A percentile compares a stretch with the other conserved stretches of the same genome.
Evolutionary conservation across 2,329 filamentous ascomycete species (phyloP).

Genomic region (Beauveria brongniartii): DNA sequence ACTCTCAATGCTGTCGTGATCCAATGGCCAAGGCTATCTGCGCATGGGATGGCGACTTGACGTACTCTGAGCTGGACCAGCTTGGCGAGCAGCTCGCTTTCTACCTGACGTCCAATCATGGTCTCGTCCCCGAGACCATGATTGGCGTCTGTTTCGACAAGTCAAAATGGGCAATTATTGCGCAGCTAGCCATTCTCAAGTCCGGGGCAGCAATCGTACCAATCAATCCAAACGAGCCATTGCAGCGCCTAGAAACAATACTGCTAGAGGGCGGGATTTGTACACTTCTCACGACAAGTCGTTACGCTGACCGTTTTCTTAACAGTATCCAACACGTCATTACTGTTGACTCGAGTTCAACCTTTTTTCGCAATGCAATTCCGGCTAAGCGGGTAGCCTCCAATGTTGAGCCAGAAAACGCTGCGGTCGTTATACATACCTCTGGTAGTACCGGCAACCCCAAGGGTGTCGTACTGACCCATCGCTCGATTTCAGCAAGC

Average conservation of each 20-base stretch:
- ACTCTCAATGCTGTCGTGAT: not conserved
- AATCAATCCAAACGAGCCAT: not conserved
- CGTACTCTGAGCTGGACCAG: constrained; percentile 10
- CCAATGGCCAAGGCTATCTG: not conserved
- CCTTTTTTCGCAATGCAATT: not conserved
- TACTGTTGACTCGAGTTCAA: not conserved
- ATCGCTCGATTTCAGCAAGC: not conserved
- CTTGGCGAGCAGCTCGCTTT: not conserved
- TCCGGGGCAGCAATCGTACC: constrained; percentile 7
- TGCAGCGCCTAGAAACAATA: not conserved
- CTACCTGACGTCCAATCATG: not conserved
- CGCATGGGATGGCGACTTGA: constrained; percentile 13
- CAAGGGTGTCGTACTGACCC: constrained; percentile 10
- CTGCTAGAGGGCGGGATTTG: not conserved
- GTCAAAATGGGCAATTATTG: constrained; percentile 2
- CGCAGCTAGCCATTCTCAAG: constrained; percentile 8
- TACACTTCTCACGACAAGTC: not conserved
- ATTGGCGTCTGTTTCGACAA: constrained; percentile 8
- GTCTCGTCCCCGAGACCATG: not conserved
- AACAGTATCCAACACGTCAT: not conserved
- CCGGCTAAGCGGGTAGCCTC: not conserved
- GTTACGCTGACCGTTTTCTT: not conserved
- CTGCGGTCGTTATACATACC: constrained; percentile 7
- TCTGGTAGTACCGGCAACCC: constrained; percentile 12
- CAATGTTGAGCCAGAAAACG: not conserved